A percentile compares a stretch with the other conserved stretches of the same genome.
Evolutionary conservation across 495 filamentous ascomycete species (phyloP).

Genomic region (Lasiosphaeria miniovina): DNA sequence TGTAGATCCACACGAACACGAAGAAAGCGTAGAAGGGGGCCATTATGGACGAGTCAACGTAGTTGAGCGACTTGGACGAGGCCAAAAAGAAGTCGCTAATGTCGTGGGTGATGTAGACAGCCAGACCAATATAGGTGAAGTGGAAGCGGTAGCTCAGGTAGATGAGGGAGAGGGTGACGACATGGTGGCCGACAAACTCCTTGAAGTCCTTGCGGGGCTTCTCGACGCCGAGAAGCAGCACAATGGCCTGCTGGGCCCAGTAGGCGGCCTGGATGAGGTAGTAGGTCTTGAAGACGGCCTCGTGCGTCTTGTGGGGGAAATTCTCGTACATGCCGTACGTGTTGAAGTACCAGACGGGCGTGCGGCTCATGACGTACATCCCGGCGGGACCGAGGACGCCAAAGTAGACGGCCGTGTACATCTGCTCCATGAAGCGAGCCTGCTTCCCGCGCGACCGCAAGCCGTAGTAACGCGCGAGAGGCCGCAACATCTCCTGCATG

Average conservation of each 20-base stretch:
- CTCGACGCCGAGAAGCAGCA: conserved; percentile 84
- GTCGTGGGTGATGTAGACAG: conserved; percentile 95
- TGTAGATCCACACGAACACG: conserved; percentile 83
- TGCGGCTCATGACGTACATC: conserved; percentile 86
- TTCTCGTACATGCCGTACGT: conserved; percentile 84
- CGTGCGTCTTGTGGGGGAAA: conserved; percentile 85
- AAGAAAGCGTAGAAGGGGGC: conserved; percentile 83
- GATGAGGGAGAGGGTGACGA: conserved; percentile 88
- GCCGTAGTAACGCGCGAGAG: conserved; percentile 66
- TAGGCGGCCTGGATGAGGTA: conserved; percentile 94
- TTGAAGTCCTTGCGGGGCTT: conserved; percentile 95
- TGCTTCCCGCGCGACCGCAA: conserved; percentile 76
- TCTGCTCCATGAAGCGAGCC: conserved; percentile 93
- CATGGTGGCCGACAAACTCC: conserved; percentile 91
- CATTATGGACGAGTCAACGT: conserved; percentile 74
- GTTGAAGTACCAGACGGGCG: conserved; percentile 98
- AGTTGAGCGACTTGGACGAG: conserved; percentile 92
- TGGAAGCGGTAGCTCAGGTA: conserved; percentile 92
- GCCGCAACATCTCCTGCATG: conserved; percentile 89
- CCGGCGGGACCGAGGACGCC: conserved; percentile 79
- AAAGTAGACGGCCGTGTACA: conserved; percentile 97
- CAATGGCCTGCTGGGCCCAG: conserved; percentile 94
- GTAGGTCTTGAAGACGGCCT: conserved; percentile 89
- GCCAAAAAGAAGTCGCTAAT: conserved; percentile 97
- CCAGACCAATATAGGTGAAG: conserved; percentile 96